A percentile compares a stretch with the other conserved stretches of the same genome.
Conservation (phyloP, 257 asterid species). For the Handroanthus guayacan region DNA sequence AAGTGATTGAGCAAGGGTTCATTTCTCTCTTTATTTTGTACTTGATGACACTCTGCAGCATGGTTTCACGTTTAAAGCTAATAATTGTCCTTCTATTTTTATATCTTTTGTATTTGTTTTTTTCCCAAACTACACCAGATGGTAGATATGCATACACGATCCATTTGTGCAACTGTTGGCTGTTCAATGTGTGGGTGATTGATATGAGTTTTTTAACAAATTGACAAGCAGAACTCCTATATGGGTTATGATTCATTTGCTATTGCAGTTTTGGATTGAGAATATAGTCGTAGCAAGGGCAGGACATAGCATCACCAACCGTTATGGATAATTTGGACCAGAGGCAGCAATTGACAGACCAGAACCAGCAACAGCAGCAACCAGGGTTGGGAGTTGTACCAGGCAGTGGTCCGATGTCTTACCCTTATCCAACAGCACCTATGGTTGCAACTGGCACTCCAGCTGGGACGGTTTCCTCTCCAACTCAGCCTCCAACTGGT, state of each 20-base stretch:
- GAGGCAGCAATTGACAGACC: slow-evolving; percentile 46
- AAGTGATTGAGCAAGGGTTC: too few relatives aligned
- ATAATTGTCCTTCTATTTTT: not conserved
- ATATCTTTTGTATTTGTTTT: not conserved
- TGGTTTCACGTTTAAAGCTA: slow-evolving; percentile 1
- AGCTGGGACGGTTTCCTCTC: slow-evolving; percentile 53
- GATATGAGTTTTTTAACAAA: not conserved
- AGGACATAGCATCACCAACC: slow-evolving; percentile 1
- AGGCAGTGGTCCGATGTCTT: slow-evolving; percentile 41
- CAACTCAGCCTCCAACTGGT: slow-evolving; percentile 42
- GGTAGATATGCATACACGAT: not conserved
- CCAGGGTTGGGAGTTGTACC: slow-evolving; percentile 42
- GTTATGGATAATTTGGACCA: slow-evolving; percentile 57
- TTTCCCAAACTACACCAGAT: not conserved
- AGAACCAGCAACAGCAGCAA: slow-evolving; percentile 47
- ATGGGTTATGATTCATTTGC: not conserved
- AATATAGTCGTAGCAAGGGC: not conserved
- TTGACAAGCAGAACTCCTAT: slow-evolving; percentile 8
- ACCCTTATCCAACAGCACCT: slow-evolving; percentile 44
- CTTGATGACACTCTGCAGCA: not conserved
- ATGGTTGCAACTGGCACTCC: slow-evolving; percentile 53
- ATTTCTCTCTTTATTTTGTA: not conserved
- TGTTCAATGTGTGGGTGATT: not conserved
- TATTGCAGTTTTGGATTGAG: slow-evolving; percentile 37
- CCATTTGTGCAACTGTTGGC: not conserved